Percentiles rank a stretch among this genome's conserved stretches.
These are phyloP conservation scores for Flagelloscypha sp. DNA, from an alignment of 768 basidiomycete species.

Conservation along the genomic window DNA sequence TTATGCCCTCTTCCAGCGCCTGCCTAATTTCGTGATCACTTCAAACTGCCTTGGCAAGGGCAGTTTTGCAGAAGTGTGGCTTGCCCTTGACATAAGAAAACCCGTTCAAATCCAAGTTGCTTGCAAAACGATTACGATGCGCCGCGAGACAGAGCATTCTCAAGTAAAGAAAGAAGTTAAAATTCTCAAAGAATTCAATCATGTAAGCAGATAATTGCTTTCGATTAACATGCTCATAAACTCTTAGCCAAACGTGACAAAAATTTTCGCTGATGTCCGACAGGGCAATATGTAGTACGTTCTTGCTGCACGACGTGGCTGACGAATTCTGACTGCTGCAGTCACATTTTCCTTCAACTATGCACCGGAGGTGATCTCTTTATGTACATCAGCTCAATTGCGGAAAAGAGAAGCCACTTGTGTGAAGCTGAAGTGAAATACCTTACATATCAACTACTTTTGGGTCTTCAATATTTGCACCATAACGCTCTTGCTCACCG, in stretches of 20 bases:
- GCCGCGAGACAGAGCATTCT: constrained; percentile 47
- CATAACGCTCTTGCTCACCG: constrained; percentile 68
- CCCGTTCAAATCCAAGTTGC: constrained; percentile 64
- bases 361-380: constrained; percentile 87
- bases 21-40: constrained; percentile 66
- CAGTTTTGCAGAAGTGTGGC: constrained; percentile 75
- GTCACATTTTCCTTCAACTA: constrained; percentile 78
- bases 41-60: constrained; percentile 75
- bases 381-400: constrained; percentile 65
- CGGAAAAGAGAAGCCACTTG: constrained; percentile 40
- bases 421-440: constrained; percentile 80
- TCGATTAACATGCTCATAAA: constrained; percentile 2
- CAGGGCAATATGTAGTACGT: constrained; percentile 51
- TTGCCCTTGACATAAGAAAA: constrained; percentile 66
- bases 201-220: constrained; percentile 35
- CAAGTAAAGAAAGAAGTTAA: constrained; percentile 74
- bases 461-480: constrained; percentile 65
- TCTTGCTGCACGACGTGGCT: background rate
- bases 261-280: constrained; percentile 62
- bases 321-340: constrained; percentile 16
- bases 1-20: constrained; percentile 38
- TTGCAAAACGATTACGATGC: constrained; percentile 71
- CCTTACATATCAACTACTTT: constrained; percentile 72
- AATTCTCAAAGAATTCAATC: constrained; percentile 61
- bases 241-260: constrained; percentile 71